Evolutionary conservation across 2,329 filamentous ascomycete genomes (phyloP).

Genomic region (Cercospora canescens): DNA sequence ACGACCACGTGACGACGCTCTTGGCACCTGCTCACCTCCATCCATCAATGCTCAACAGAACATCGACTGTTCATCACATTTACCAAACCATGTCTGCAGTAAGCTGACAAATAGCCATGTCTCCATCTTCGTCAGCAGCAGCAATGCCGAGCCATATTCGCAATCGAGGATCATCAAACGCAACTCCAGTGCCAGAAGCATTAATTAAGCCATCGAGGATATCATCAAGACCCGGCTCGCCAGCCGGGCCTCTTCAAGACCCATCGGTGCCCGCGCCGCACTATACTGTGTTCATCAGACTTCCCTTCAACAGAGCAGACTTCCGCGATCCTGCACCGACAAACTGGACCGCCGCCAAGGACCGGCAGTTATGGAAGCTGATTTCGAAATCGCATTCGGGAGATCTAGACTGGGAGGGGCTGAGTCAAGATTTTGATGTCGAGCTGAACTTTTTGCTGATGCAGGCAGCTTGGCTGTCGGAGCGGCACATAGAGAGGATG

Average conservation of each 20-base stretch:
- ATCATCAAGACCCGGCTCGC: constrained; percentile 22
- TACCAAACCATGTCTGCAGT: not conserved
- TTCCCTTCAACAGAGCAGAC: constrained; percentile 83
- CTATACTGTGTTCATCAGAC: constrained; percentile 77
- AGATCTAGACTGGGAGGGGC: constrained; percentile 71
- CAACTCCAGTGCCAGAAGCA: constrained; percentile 19
- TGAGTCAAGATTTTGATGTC: constrained; percentile 69
- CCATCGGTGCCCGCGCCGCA: constrained; percentile 30
- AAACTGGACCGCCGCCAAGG: constrained; percentile 84
- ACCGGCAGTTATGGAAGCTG: constrained; percentile 86
- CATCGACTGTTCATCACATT: constrained; percentile 12
- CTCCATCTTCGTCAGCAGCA: constrained; percentile 26
- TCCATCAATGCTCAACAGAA: constrained; percentile 8
- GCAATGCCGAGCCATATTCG: constrained; percentile 17
- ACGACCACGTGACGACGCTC: constrained; percentile 1
- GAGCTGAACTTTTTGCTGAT: constrained; percentile 86
- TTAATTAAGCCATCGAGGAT: constrained; percentile 13
- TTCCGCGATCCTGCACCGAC: constrained; percentile 91
- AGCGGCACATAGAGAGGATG: constrained; percentile 85
- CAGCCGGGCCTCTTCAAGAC: constrained; percentile 4
- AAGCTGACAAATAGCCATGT: constrained; percentile 22
- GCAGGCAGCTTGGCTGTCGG: constrained; percentile 91
- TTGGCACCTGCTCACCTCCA: constrained; percentile 7
- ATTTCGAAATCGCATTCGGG: constrained; percentile 67
- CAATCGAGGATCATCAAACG: constrained; percentile 27